These are phyloP conservation scores for Paramyrothecium roridum DNA, from an alignment of 2,329 filamentous ascomycete genomes.

Conservation along the genomic window DNA sequence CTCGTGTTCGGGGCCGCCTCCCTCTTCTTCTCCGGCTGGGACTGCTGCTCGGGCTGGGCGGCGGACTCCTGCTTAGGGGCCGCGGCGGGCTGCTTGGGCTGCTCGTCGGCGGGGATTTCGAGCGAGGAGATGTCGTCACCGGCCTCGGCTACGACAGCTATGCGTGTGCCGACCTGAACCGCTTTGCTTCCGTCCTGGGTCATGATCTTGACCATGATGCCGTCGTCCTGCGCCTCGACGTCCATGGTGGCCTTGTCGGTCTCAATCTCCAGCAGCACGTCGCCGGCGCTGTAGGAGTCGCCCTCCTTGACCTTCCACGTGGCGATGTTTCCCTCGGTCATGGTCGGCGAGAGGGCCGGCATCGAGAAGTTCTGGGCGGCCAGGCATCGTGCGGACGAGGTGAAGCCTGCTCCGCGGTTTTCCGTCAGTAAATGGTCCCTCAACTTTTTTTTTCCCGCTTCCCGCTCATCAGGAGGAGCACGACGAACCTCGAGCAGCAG, in stretches of 20 bases:
- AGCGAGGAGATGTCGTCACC: conserved; percentile 75
- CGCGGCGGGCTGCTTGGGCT: conserved; percentile 32
- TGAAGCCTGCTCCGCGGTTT: conserved; percentile 54
- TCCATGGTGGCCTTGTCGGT: conserved; percentile 96
- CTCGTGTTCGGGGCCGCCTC: conserved; percentile 30
- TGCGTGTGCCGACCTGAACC: conserved; percentile 74
- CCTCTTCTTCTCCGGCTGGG: conserved; percentile 31
- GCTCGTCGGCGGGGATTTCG: conserved; percentile 70
- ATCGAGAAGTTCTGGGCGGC: conserved; percentile 87
- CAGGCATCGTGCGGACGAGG: conserved; percentile 57
- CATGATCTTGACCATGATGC: conserved; percentile 80
- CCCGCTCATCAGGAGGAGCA: conserved; percentile 7
- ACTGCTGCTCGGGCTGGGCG: conserved; percentile 21
- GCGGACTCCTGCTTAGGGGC: conserved; percentile 12
- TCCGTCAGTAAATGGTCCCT: conserved; percentile 13
- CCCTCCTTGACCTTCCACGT: conserved; percentile 86
- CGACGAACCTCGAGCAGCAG: conserved; percentile 54
- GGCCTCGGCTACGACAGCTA: conserved; percentile 77
- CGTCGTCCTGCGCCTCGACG: conserved; percentile 88
- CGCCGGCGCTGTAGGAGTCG: conserved; percentile 75
- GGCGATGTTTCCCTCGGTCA: conserved; percentile 90
- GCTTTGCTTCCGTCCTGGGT: conserved; percentile 70
- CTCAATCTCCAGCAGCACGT: conserved; percentile 88
- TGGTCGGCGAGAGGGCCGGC: conserved; percentile 87
- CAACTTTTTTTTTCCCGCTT: neutral